Base-by-base conservation (phyloP, 2,329 filamentous ascomycete genomes). In the Graphiopsis chlorocephala region DNA sequence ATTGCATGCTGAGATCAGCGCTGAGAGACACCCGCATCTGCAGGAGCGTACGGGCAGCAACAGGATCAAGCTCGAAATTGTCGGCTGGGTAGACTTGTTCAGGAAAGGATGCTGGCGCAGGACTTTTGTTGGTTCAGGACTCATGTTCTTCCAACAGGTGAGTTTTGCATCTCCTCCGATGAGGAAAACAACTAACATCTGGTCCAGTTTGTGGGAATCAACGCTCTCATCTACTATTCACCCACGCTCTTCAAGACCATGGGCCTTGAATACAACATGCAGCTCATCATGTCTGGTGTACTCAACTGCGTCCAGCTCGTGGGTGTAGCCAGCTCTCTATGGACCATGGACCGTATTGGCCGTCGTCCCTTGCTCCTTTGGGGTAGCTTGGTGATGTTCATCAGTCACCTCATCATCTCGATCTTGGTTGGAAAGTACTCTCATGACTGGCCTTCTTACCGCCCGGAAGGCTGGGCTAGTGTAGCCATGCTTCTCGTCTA, bases 101-200 rank as follows among this genome's bases (percentile, higher is more conserved):
- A 76, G 72, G 26, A 74, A 74, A 12, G 79, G 80, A 38, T 80
- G 77, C 66, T 78, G 79, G 71, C 76, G 81, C 50, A 76, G 83
- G 25, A 84, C 82, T 0, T 79, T 82, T 55, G 77, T 86, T 20
- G 85, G 83, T 25, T 74, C 82, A 7, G 78, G 80, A 0, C 70
- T 87, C 15, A 83, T 84, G 78, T 86, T 87, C 70, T 87, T 86
- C 71, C 84, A 87, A 64, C 84, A 85, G 69, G 75, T 78, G 72
- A 11, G 71, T 77, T 28, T 7, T 26, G 12, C n/a, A 48, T 48
- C 14, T 14, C 12, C 14, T 14, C 26, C 2, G 5, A 47, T 12
- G 14, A 6, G 10, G 10, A 33, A 26, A 3, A 4, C 5, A 11
- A 52, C 52, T 55, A 57, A 55, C 17, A 31, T 25, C 5, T 11